Evolutionary conservation across 805 yeast genomes (phyloP).

Genomic region (Saccharomyces eubayanus): DNA sequence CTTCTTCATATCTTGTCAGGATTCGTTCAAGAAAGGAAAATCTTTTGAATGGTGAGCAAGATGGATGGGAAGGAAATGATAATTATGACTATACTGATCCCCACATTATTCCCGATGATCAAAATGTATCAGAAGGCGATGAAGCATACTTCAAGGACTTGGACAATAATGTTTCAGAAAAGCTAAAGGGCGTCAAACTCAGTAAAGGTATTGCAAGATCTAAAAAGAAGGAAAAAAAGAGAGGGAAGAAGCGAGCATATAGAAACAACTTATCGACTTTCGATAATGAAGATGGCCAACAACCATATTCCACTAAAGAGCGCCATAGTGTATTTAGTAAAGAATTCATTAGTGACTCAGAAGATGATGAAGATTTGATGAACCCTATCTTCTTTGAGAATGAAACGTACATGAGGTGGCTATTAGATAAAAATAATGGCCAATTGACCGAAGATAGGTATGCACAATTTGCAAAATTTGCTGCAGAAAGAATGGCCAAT

Average conservation of each 20-base stretch:
- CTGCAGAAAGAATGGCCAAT: constrained; percentile 23
- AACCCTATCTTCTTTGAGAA: constrained; percentile 29
- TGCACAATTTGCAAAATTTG: constrained; percentile 19
- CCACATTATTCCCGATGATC: constrained; percentile 13
- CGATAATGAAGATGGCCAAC: constrained; percentile 6
- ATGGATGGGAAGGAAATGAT: constrained; percentile 18
- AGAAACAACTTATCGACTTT: constrained; percentile 9
- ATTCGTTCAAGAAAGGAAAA: constrained; percentile 3
- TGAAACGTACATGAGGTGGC: constrained; percentile 29
- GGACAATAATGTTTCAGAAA: constrained; percentile 5
- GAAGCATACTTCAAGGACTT: constrained; percentile 25
- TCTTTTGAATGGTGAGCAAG: constrained; percentile 5
- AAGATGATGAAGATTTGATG: constrained; percentile 19
- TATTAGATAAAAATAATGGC: constrained; percentile 24
- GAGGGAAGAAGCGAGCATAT: constrained; percentile 1
- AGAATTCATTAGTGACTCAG: constrained; percentile 30
- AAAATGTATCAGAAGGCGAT: constrained; percentile 10
- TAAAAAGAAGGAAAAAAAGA: constrained; percentile 8
- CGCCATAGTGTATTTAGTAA: constrained; percentile 19
- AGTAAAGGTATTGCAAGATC: constrained; percentile 22
- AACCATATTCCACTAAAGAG: neutral
- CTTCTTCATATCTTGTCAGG: constrained; percentile 22
- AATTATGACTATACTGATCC: constrained; percentile 18
- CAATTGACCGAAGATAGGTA: constrained; percentile 19
- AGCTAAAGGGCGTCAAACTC: constrained; percentile 4